Conservation (phyloP, 371 early-diverging fungal species). For the Fennellomyces sp. region DNA sequence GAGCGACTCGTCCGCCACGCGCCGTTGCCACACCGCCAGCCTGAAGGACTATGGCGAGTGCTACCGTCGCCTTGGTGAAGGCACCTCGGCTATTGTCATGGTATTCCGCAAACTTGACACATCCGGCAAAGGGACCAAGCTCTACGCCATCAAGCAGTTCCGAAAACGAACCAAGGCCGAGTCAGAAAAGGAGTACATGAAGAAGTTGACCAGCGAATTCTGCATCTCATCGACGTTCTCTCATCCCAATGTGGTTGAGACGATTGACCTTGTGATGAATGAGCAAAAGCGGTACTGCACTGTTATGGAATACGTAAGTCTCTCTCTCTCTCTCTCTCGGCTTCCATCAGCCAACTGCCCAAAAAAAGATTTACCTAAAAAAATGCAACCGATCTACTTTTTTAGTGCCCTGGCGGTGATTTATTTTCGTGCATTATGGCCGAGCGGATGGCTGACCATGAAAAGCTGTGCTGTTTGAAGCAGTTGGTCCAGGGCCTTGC, state of each 20-base stretch:
- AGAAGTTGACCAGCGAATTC: constrained; percentile 88
- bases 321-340: not conserved
- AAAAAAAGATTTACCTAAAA: not conserved
- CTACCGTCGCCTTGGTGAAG: constrained; percentile 81
- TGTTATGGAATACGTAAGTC: constrained; percentile 87
- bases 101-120: constrained; percentile 72
- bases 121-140: constrained; percentile 57
- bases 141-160: constrained; percentile 62
- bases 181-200: constrained; percentile 62
- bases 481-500: constrained; percentile 90
- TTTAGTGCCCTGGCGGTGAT: constrained; percentile 71
- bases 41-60: constrained; percentile 81
- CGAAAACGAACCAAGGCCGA: constrained; percentile 63
- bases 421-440: constrained; percentile 75
- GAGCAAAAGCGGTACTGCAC: constrained; percentile 91
- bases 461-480: constrained; percentile 88
- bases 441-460: constrained; percentile 73
- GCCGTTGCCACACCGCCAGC: constrained; percentile 23
- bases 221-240: constrained; percentile 88
- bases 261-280: constrained; percentile 92
- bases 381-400: not conserved
- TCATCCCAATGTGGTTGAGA: constrained; percentile 84
- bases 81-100: constrained; percentile 91
- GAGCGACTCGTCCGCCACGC: not conserved
- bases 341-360: no score